phyloP scores from a whole-genome alignment of 2,329 filamentous ascomycete genomes.

The Sarocladium oryzae region DNA sequence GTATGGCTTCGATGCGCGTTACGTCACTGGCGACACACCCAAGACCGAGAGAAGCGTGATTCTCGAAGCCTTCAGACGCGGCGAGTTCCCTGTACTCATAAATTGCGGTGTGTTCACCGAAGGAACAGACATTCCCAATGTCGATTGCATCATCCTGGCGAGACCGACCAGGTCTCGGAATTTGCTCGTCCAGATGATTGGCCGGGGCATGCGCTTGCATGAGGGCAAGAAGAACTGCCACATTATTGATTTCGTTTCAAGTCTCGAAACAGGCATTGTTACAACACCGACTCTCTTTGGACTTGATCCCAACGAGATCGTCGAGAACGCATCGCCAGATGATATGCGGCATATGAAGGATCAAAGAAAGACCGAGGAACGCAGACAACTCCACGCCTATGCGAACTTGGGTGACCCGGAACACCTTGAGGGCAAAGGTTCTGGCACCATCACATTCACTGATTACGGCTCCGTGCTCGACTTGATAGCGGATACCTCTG shows the following conservation, averaged over 20 bases:
- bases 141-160: slow-evolving; percentile 86
- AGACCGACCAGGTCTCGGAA: slow-evolving; percentile 90
- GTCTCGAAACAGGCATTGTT: slow-evolving; percentile 74
- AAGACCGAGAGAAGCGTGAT: slow-evolving; percentile 60
- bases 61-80: slow-evolving; percentile 68
- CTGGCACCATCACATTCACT: slow-evolving; percentile 63
- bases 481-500: slow-evolving; percentile 73
- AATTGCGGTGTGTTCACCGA: slow-evolving; percentile 98
- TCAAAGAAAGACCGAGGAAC: slow-evolving; percentile 37
- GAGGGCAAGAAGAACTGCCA: slow-evolving; percentile 82
- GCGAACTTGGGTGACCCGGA: slow-evolving; percentile 1
- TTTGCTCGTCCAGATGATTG: slow-evolving; percentile 94
- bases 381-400: slow-evolving; percentile 13
- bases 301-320: slow-evolving; percentile 72
- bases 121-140: slow-evolving; percentile 94
- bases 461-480: slow-evolving; percentile 92
- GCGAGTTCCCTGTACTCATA: slow-evolving; percentile 77
- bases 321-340: slow-evolving; percentile 58
- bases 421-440: slow-evolving; percentile 12
- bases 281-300: slow-evolving; percentile 91
- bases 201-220: slow-evolving; percentile 80
- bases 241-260: slow-evolving; percentile 92
- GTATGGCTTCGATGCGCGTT: slow-evolving; percentile 74
- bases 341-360: slow-evolving; percentile 53
- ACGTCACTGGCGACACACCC: slow-evolving; percentile 77